Conservation (phyloP, 306 rosid species). For the Elaeagnus macrophylla region DNA sequence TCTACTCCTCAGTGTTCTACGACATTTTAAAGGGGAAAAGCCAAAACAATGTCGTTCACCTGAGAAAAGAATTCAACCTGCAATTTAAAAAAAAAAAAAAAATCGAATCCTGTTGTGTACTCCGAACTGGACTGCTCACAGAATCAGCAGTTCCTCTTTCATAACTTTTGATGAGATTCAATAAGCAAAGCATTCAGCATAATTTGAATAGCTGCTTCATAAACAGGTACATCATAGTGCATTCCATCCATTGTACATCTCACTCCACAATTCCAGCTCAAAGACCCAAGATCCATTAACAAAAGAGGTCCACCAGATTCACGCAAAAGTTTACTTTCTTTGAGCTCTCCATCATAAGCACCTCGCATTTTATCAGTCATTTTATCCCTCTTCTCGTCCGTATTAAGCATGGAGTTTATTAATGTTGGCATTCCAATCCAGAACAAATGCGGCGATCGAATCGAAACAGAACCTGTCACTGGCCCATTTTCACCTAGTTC, state of each 20-base stretch:
- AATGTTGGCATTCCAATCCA: conserved; percentile 82
- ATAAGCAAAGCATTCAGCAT: conserved; percentile 82
- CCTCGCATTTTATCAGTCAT: conserved; percentile 59
- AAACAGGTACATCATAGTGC: conserved; percentile 72
- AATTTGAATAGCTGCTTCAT: conserved; percentile 74
- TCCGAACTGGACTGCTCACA: conserved; percentile 1
- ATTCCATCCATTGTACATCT: conserved; percentile 85
- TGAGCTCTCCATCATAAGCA: conserved; percentile 48
- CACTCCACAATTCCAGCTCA: conserved; percentile 94
- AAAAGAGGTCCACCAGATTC: conserved; percentile 64
- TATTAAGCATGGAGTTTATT: conserved; percentile 78
- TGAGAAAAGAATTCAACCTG: conserved; percentile 29
- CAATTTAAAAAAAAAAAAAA: conserved; percentile 1
- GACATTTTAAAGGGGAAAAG: conserved; percentile 9
- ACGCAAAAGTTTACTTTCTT: conserved; percentile 43
- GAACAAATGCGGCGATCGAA: conserved; percentile 60
- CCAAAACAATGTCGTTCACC: conserved; percentile 15
- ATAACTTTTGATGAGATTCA: conserved; percentile 91
- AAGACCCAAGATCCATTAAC: conserved; percentile 56
- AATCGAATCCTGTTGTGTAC: conserved; percentile 12
- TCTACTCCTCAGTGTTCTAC: conserved; percentile 30
- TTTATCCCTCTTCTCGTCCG: conserved; percentile 74
- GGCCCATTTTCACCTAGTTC: conserved; percentile 37
- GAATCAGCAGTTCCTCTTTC: no score
- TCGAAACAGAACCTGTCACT: conserved; percentile 32